Percentiles rank a stretch among this genome's conserved stretches.
These are phyloP conservation scores for Cornus suecica DNA, from an alignment of 148 eudicot genomes.

Conservation along the genomic window DNA sequence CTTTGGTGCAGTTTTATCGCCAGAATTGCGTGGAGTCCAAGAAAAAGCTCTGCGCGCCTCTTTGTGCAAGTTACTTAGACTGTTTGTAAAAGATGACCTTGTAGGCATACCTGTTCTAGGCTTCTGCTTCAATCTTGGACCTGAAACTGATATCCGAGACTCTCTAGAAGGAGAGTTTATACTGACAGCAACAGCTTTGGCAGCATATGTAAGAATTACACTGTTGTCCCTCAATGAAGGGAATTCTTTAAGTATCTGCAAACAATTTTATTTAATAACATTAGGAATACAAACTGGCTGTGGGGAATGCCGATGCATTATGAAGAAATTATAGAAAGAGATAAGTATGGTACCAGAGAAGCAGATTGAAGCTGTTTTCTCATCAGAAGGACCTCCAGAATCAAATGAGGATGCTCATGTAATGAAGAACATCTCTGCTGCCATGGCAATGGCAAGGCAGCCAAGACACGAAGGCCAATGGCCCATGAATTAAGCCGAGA, in stretches of 20 bases:
- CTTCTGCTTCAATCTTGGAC: slow-evolving; percentile 71
- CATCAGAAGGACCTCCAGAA: slow-evolving; percentile 94
- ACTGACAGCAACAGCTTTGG: slow-evolving; percentile 83
- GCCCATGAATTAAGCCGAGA: slow-evolving; percentile 95
- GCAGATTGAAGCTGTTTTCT: slow-evolving; percentile 96
- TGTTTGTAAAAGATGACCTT: slow-evolving; percentile 65
- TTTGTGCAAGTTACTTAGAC: slow-evolving; percentile 87
- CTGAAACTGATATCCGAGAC: slow-evolving; percentile 68
- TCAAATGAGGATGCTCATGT: slow-evolving; percentile 96
- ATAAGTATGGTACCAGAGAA: slow-evolving; percentile 54
- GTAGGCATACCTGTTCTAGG: slow-evolving; percentile 55
- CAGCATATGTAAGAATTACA: slow-evolving; percentile 70
- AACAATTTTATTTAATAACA: slow-evolving; percentile 13
- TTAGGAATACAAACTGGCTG: background rate
- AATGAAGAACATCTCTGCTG: slow-evolving; percentile 97
- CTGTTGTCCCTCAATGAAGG: slow-evolving; percentile 72
- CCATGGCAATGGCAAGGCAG: slow-evolving; percentile 95
- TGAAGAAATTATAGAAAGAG: slow-evolving; percentile 9
- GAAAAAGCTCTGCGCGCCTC: slow-evolving; percentile 96
- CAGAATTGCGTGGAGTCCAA: slow-evolving; percentile 79
- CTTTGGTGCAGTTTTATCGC: slow-evolving; percentile 71
- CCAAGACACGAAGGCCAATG: slow-evolving; percentile 92
- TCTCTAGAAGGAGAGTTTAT: slow-evolving; percentile 78
- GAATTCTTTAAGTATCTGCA: slow-evolving; percentile 88
- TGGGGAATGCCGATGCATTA: background rate